These are phyloP conservation scores for Teratosphaeria destructans DNA, from an alignment of 2,329 filamentous ascomycete genomes.

Conservation along the genomic window DNA sequence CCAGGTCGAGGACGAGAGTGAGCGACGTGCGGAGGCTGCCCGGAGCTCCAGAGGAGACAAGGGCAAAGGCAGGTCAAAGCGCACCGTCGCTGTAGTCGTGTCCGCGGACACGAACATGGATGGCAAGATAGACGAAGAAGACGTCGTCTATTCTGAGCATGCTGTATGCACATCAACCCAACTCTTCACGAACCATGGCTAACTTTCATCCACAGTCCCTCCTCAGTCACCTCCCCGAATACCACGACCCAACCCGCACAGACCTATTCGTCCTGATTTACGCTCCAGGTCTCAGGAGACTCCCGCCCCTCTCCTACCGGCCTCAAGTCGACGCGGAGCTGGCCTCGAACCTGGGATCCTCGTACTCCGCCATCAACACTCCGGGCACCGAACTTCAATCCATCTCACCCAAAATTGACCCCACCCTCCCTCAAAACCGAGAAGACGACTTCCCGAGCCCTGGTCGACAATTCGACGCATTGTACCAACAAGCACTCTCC, in stretches of 20 bases:
- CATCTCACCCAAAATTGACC: slow-evolving; percentile 32
- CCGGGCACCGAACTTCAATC: slow-evolving; percentile 50
- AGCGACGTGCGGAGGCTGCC: slow-evolving; percentile 12
- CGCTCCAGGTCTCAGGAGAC: slow-evolving; percentile 57
- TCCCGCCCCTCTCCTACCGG: slow-evolving; percentile 31
- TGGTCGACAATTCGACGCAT: slow-evolving; percentile 58
- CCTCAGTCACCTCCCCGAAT: slow-evolving; percentile 74
- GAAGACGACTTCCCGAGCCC: slow-evolving; percentile 9
- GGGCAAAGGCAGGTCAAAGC: slow-evolving; percentile 32
- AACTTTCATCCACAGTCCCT: slow-evolving; percentile 41
- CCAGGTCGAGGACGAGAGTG: slow-evolving; percentile 16
- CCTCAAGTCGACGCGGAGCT: slow-evolving; percentile 38
- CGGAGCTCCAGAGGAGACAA: slow-evolving; percentile 10
- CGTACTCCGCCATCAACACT: slow-evolving; percentile 72
- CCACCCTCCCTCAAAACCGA: slow-evolving; percentile 10
- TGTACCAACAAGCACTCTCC: slow-evolving; percentile 67
- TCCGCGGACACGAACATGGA: slow-evolving; percentile 61
- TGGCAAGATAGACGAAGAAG: slow-evolving; percentile 41
- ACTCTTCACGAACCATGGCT: not conserved
- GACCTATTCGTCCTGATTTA: slow-evolving; percentile 87
- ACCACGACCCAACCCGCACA: slow-evolving; percentile 60
- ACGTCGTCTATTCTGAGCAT: slow-evolving; percentile 7
- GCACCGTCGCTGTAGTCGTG: slow-evolving; percentile 78
- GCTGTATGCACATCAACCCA: slow-evolving; percentile 4
- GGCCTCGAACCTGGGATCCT: slow-evolving; percentile 60